A percentile compares a stretch with the other conserved stretches of the same genome.
Conservation (phyloP, 2,329 filamentous ascomycete species). For the Dactylellina cionopaga region DNA sequence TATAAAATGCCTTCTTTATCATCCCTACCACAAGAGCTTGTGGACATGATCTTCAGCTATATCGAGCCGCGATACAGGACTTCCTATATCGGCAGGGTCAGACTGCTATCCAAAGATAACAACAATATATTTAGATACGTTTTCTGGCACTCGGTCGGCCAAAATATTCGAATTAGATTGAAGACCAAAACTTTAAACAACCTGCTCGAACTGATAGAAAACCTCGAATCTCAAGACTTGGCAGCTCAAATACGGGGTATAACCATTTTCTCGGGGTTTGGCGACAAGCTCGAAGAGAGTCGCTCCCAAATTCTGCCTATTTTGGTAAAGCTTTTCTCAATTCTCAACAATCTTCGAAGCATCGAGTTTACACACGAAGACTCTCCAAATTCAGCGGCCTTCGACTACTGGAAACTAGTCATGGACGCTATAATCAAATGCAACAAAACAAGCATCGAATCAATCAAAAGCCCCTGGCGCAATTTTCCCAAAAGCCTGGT, state of each 20-base stretch:
- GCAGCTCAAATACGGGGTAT: not conserved
- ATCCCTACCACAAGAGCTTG: not conserved
- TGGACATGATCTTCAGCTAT: not conserved
- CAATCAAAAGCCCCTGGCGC: not conserved
- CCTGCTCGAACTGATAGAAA: not conserved
- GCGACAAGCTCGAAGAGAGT: not conserved
- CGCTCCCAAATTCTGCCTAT: not conserved
- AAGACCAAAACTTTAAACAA: not conserved
- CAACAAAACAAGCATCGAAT: not conserved
- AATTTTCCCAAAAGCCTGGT: too few relatives aligned
- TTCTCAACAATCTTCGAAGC: not conserved
- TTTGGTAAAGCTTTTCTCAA: not conserved
- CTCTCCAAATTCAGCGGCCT: not conserved
- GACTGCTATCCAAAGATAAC: not conserved
- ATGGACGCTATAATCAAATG: not conserved
- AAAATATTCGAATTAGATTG: not conserved
- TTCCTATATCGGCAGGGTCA: not conserved
- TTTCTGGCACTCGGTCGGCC: not conserved
- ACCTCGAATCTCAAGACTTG: not conserved
- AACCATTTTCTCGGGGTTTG: not conserved
- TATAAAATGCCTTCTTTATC: not conserved
- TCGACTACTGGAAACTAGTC: constrained; percentile 1
- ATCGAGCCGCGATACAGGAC: too few relatives aligned
- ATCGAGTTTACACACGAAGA: not conserved
- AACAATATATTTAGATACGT: not conserved